Percentiles rank a stretch among this genome's conserved stretches.
Conservation (phyloP, 805 yeast genomes). For the Suhomyces sp. region DNA sequence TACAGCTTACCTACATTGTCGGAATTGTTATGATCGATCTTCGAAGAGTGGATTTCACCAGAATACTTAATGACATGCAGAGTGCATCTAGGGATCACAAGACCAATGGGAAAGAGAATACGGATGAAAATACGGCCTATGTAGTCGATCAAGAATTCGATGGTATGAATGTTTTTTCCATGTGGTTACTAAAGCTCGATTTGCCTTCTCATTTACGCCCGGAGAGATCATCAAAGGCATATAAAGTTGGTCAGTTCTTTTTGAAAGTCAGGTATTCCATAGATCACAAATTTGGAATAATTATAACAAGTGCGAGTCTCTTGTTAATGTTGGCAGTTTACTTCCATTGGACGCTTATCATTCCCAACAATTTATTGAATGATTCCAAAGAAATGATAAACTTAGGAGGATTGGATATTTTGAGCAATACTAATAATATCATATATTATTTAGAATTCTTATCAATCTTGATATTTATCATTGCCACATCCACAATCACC, state of each 20-base stretch:
- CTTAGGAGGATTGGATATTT: conserved; percentile 12
- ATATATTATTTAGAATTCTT: conserved; percentile 57
- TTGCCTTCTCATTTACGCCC: conserved; percentile 15
- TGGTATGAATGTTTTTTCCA: conserved; percentile 28
- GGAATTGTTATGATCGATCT: conserved; percentile 69
- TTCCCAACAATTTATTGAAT: conserved; percentile 17
- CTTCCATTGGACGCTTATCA: conserved; percentile 20
- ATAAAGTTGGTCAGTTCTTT: conserved; percentile 33
- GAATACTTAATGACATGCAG: conserved; percentile 28
- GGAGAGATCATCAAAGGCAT: conserved; percentile 19
- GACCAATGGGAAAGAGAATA: conserved; percentile 1
- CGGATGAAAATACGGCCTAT: conserved; percentile 4
- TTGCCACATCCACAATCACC: conserved; percentile 48
- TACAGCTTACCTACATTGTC: conserved; percentile 64
- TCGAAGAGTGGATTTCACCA: conserved; percentile 60
- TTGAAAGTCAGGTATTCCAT: conserved; percentile 38
- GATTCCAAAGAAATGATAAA: conserved; percentile 9
- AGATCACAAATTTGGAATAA: conserved; percentile 21
- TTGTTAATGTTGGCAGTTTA: conserved; percentile 15
- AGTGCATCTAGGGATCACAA: no score
- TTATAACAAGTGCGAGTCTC: conserved; percentile 18
- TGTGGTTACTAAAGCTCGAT: conserved; percentile 19
- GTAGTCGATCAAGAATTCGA: conserved; percentile 19
- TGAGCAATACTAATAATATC: conserved; percentile 39
- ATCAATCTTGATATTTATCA: conserved; percentile 49